phyloP scores from a whole-genome alignment of 2,329 filamentous ascomycete genomes.

The Shiraia sp. region DNA sequence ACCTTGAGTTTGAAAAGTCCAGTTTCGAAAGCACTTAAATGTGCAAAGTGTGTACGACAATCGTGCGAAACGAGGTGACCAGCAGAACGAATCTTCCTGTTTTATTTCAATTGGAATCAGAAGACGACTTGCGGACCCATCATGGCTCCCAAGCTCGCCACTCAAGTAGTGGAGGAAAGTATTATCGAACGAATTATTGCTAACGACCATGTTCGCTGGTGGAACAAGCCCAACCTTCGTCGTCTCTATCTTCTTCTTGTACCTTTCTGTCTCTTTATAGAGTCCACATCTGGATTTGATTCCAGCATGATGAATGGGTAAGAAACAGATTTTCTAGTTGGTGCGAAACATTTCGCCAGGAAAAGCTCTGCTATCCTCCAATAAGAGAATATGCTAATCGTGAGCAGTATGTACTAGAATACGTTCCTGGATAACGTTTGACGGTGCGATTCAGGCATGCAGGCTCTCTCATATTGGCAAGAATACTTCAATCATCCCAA shows the following conservation, averaged over 20 bases:
- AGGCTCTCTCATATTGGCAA: slow-evolving; percentile 46
- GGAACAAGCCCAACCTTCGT: slow-evolving; percentile 63
- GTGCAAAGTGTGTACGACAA: too few relatives aligned
- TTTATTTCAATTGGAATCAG: not conserved
- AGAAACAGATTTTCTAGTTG: too few relatives aligned
- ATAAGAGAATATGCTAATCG: too few relatives aligned
- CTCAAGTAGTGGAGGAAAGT: slow-evolving; percentile 22
- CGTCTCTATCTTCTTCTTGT: slow-evolving; percentile 62
- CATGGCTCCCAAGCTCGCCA: slow-evolving; percentile 30
- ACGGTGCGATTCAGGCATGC: too few relatives aligned
- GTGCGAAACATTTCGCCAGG: too few relatives aligned
- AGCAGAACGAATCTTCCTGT: not conserved
- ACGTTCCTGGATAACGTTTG: too few relatives aligned
- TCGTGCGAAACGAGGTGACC: not conserved
- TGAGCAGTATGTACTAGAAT: too few relatives aligned
- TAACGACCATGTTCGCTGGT: slow-evolving; percentile 55
- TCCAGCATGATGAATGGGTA: slow-evolving; percentile 57
- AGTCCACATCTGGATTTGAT: slow-evolving; percentile 65
- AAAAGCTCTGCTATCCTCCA: too few relatives aligned
- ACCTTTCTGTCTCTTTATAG: slow-evolving; percentile 64
- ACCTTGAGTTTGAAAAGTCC: too few relatives aligned
- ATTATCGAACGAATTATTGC: slow-evolving; percentile 38
- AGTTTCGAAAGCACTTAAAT: too few relatives aligned
- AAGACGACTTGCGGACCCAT: not conserved
- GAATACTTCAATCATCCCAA: slow-evolving; percentile 52